Base-by-base conservation (phyloP, 345 rosid genomes). In the Populus euphratica region DNA sequence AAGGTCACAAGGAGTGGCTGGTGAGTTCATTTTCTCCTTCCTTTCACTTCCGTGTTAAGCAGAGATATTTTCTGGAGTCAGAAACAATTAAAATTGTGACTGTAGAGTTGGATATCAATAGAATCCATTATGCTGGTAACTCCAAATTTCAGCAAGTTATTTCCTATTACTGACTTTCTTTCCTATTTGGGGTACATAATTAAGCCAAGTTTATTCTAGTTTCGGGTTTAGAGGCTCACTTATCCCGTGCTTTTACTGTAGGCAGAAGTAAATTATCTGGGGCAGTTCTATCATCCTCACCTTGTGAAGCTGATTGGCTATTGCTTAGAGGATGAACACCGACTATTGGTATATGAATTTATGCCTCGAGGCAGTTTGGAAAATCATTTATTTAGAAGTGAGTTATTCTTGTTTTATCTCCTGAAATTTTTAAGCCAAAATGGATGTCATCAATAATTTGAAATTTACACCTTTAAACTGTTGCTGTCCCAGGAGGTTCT, bases 1-100 rank as follows among this genome's bases (percentile, higher is more conserved):
- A 96, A 81, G 98, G 99, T 70, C 97, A 96, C 86, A 94, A 82
- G 80, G 99, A 96, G 85, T 96, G 99, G 99, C 83, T 94, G 91
- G 98, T 95, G 78, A 85, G 90, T 87, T 81, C 79, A 65, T 50
- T 74, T 69, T 85, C 65, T 44, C 50, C 69, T 54, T 61, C 41
- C 25, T 70, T 50, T 14, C 38, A n/a, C 18, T 70, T 74, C 50
- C 16, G 33, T 18, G 33, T 41, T 21, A 44, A 59, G 74, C 44
- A 18, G 56, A 66, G 39, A 59, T n/a, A 56, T 62, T 23, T 27
- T 17, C n/a, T 20, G 4, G 56, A 67, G 70, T 75, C 39, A 17
- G 73, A 61, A 35, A 43, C 25, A 10, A 10, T 63, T 5, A 12
- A 59, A 64, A 25, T 27, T 72, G 2, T 47, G 9, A 20, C 25